These are phyloP conservation scores for Pseudocercospora vitis DNA, from an alignment of 2,329 filamentous ascomycete species.

Conservation along the genomic window DNA sequence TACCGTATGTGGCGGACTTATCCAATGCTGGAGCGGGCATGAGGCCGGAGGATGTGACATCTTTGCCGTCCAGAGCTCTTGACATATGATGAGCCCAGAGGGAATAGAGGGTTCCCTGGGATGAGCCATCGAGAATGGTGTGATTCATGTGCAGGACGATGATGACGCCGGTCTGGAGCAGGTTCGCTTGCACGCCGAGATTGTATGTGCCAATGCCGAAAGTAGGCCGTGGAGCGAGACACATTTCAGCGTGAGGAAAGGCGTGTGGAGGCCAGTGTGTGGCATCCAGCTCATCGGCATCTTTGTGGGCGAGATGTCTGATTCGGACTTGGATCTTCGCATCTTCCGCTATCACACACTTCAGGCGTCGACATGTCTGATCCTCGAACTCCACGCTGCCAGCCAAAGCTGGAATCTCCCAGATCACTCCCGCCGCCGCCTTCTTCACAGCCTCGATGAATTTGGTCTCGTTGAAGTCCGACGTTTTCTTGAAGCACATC, in stretches of 20 bases:
- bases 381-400: constrained; percentile 17
- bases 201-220: constrained; percentile 20
- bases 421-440: constrained; percentile 9
- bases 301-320: constrained; percentile 9
- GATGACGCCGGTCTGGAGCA: constrained; percentile 18
- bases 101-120: constrained; percentile 7
- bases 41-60: constrained; percentile 6
- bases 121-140: constrained; percentile 17
- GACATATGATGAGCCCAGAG: constrained; percentile 20
- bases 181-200: constrained; percentile 21
- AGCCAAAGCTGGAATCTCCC: constrained; percentile 16
- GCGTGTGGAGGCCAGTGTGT: constrained; percentile 15
- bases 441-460: constrained; percentile 17
- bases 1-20: constrained; percentile 13
- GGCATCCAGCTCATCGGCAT: constrained; percentile 14
- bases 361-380: constrained; percentile 11
- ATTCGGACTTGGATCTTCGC: constrained; percentile 16
- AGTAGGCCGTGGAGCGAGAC: constrained; percentile 5
- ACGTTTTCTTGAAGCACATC: constrained; percentile 16
- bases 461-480: constrained; percentile 2
- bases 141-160: constrained; percentile 23
- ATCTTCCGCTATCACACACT: constrained; percentile 15
- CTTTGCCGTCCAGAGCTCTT: constrained; percentile 13
- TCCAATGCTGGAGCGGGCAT: constrained; percentile 16
- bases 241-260: constrained; percentile 12